Percentiles rank a stretch among this genome's conserved stretches.
These are phyloP conservation scores for Candida methanosorbosa DNA, from an alignment of 805 yeast genomes.

Conservation along the genomic window DNA sequence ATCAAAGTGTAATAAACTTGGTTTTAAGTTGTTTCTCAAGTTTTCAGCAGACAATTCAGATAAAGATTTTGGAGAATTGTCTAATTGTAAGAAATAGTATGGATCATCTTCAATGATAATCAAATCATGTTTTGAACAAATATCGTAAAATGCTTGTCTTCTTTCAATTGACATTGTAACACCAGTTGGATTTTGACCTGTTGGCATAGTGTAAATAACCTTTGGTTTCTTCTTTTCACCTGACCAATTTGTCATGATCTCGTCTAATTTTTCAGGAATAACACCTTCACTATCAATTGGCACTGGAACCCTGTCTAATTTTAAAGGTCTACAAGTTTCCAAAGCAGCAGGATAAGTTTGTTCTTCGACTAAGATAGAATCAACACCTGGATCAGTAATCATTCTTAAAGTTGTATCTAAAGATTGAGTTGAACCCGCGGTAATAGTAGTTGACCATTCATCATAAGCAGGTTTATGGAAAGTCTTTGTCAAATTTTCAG, in stretches of 20 bases:
- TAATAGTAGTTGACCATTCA: slow-evolving; percentile 64
- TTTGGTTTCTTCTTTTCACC: slow-evolving; percentile 42
- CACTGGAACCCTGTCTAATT: slow-evolving; percentile 60
- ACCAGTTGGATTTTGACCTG: slow-evolving; percentile 87
- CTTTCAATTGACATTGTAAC: slow-evolving; percentile 50
- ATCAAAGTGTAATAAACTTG: slow-evolving; percentile 65
- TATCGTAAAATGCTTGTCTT: slow-evolving; percentile 45
- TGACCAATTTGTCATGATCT: slow-evolving; percentile 60
- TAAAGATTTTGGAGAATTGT: slow-evolving; percentile 32
- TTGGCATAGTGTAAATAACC: slow-evolving; percentile 59
- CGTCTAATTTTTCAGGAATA: slow-evolving; percentile 59
- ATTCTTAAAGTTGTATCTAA: slow-evolving; percentile 81
- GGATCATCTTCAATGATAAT: slow-evolving; percentile 82
- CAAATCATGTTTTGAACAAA: slow-evolving; percentile 61
- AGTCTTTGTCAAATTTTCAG: slow-evolving; percentile 31
- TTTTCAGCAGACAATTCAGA: slow-evolving; percentile 33
- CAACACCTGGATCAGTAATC: slow-evolving; percentile 62
- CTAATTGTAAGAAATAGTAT: slow-evolving; percentile 67
- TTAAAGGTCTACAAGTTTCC: slow-evolving; percentile 71
- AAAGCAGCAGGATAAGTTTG: slow-evolving; percentile 77
- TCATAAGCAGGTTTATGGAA: slow-evolving; percentile 37
- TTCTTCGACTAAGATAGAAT: slow-evolving; percentile 75
- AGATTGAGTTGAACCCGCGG: slow-evolving; percentile 85
- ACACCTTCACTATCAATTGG: slow-evolving; percentile 76
- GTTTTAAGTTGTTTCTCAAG: slow-evolving; percentile 41